Evolutionary conservation across 2,329 filamentous ascomycete genomes (phyloP).

Genomic region (Claviceps monticola): DNA sequence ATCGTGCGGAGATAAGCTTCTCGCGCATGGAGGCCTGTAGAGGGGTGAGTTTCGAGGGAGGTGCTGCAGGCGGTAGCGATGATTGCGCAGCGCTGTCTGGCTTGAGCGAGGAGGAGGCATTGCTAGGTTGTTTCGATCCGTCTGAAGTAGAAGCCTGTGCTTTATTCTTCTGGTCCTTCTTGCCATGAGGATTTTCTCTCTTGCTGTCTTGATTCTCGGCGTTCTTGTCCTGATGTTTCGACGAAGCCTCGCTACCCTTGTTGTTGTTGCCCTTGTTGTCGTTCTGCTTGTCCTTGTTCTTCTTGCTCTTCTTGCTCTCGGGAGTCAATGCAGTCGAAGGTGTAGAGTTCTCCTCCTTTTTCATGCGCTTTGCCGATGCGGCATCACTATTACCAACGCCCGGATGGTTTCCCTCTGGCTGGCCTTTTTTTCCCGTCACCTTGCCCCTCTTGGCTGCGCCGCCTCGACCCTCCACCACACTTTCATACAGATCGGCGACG

Average conservation of each 20-base stretch:
- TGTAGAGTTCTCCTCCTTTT: not conserved
- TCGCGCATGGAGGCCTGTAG: slow-evolving; percentile 89
- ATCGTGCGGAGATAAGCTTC: slow-evolving; percentile 88
- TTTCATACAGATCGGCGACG: slow-evolving; percentile 64
- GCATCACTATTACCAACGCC: not conserved
- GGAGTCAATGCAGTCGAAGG: not conserved
- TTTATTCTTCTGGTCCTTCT: slow-evolving; percentile 11
- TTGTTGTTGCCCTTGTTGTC: not conserved
- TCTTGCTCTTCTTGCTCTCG: not conserved
- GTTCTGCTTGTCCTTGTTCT: not conserved
- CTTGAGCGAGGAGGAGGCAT: slow-evolving; percentile 7
- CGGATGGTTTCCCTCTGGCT: slow-evolving; percentile 8
- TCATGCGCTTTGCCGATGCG: slow-evolving; percentile 3
- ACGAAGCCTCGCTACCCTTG: not conserved
- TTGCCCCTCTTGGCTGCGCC: slow-evolving; percentile 18
- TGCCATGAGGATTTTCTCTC: slow-evolving; percentile 14
- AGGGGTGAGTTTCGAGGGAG: slow-evolving; percentile 60
- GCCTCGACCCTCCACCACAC: slow-evolving; percentile 56
- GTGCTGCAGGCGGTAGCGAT: slow-evolving; percentile 20
- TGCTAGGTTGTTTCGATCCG: slow-evolving; percentile 6
- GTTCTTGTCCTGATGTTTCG: slow-evolving; percentile 24
- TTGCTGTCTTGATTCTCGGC: slow-evolving; percentile 22
- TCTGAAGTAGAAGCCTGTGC: slow-evolving; percentile 7
- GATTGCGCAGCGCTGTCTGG: slow-evolving; percentile 13
- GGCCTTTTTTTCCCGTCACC: slow-evolving; percentile 16